These are phyloP conservation scores for Hansenula lynferdii DNA, from an alignment of 1,139 yeast species.

Conservation along the genomic window DNA sequence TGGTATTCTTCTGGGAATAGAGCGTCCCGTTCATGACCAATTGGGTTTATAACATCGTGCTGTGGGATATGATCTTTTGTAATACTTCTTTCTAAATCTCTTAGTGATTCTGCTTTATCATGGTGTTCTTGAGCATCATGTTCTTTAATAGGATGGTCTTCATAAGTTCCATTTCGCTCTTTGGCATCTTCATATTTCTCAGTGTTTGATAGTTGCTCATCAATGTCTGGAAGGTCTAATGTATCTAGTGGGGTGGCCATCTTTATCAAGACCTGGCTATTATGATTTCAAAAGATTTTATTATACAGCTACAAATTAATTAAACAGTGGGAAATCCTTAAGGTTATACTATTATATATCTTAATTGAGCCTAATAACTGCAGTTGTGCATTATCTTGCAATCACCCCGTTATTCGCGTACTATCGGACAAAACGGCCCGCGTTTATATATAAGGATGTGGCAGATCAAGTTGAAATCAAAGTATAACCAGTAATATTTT, in stretches of 20 bases:
- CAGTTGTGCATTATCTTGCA: too few species aligned
- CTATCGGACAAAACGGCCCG: not conserved
- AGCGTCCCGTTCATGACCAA: slow-evolving; percentile 4
- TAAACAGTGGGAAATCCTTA: too few species aligned
- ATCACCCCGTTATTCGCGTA: not conserved
- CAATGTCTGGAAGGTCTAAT: slow-evolving; percentile 9
- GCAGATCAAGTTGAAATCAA: slow-evolving; percentile 44
- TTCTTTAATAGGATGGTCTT: slow-evolving; percentile 1
- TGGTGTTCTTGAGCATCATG: slow-evolving; percentile 12
- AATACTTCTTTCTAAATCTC: slow-evolving; percentile 15
- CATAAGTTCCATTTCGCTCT: not conserved
- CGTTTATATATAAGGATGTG: too few species aligned
- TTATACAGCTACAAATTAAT: too few species aligned
- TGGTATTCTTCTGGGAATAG: slow-evolving; percentile 79
- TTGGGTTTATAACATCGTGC: slow-evolving; percentile 24
- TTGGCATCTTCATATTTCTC: not conserved
- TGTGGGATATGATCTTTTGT: slow-evolving; percentile 13
- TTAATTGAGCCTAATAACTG: too few species aligned
- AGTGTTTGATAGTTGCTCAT: slow-evolving; percentile 5
- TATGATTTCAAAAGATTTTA: not conserved
- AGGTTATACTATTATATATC: too few species aligned
- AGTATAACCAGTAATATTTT: slow-evolving; percentile 64
- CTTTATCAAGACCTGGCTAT: not conserved
- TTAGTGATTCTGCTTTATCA: slow-evolving; percentile 21
- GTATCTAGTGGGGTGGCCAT: slow-evolving; percentile 3